Evolutionary conservation across 2,329 filamentous ascomycete genomes (phyloP).

Genomic region (Neofusicoccum sp.): DNA sequence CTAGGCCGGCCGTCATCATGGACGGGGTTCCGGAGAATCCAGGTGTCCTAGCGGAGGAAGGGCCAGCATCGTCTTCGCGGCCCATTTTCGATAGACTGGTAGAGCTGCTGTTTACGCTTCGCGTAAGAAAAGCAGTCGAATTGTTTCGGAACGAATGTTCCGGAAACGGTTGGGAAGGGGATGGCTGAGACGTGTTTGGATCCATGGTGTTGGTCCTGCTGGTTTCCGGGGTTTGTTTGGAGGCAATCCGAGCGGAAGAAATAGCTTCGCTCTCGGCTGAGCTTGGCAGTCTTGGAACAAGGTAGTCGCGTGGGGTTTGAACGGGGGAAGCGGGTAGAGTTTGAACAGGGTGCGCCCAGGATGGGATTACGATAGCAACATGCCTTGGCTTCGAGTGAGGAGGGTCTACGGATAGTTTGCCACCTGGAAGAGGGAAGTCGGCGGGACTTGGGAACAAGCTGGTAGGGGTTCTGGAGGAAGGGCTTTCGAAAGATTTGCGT

Average conservation of each 20-base stretch:
- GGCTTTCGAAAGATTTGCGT: slow-evolving; percentile 37
- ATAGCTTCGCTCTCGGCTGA: slow-evolving; percentile 28
- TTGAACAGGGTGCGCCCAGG: slow-evolving; percentile 47
- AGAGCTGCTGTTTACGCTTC: slow-evolving; percentile 49
- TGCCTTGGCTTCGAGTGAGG: slow-evolving; percentile 43
- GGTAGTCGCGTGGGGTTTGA: slow-evolving; percentile 30
- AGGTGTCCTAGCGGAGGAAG: slow-evolving; percentile 34
- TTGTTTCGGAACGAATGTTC: slow-evolving; percentile 35
- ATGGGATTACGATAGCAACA: slow-evolving; percentile 54
- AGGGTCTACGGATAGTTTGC: slow-evolving; percentile 35
- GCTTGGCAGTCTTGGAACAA: slow-evolving; percentile 25
- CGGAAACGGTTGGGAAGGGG: slow-evolving; percentile 45
- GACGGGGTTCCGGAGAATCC: neutral
- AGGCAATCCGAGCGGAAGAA: slow-evolving; percentile 44
- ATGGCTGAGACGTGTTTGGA: slow-evolving; percentile 48
- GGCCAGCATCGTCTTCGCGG: slow-evolving; percentile 52
- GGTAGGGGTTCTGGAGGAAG: slow-evolving; percentile 36
- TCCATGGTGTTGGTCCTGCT: slow-evolving; percentile 52
- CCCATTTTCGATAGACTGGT: slow-evolving; percentile 45
- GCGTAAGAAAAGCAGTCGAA: slow-evolving; percentile 38
- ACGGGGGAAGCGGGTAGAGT: slow-evolving; percentile 40
- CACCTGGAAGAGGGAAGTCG: slow-evolving; percentile 31
- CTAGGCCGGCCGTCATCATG: slow-evolving; percentile 39
- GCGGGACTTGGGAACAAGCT: slow-evolving; percentile 35
- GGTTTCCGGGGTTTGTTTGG: slow-evolving; percentile 42